Conservation (phyloP, 148 eudicot genomes). For the Silene uniflora region DNA sequence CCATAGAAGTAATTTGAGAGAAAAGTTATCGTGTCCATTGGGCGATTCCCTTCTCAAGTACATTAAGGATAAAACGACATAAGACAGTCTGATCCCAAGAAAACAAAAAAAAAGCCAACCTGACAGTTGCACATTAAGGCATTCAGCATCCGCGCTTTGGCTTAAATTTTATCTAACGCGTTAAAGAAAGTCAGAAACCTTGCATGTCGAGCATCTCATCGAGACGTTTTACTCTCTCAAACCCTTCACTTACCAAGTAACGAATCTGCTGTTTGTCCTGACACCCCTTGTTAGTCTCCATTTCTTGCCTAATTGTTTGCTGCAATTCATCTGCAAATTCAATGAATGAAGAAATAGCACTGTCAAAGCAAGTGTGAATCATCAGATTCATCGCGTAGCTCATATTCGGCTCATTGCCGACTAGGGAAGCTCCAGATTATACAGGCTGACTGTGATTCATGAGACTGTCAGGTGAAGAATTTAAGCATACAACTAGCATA, state of each 20-base stretch:
- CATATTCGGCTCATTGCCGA: neutral
- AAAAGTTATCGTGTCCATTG: no score
- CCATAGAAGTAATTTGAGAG: no score
- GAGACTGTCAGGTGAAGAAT: neutral
- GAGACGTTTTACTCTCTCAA: slow-evolving; percentile 58
- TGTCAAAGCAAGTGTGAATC: neutral
- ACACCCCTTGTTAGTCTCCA: slow-evolving; percentile 70
- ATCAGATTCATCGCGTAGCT: neutral
- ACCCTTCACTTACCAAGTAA: slow-evolving; percentile 70
- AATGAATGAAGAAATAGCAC: neutral
- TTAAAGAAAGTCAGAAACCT: slow-evolving; percentile 39
- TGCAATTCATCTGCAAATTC: slow-evolving; percentile 58
- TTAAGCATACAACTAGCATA: neutral
- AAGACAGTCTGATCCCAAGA: neutral
- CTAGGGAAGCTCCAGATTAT: neutral
- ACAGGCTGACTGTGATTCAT: neutral
- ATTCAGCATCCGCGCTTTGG: neutral
- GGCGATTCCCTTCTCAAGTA: no score
- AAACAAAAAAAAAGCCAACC: neutral
- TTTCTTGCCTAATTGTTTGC: slow-evolving; percentile 66
- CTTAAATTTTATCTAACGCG: neutral
- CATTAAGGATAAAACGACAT: neutral
- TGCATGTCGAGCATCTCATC: slow-evolving; percentile 98
- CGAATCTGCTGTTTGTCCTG: slow-evolving; percentile 74
- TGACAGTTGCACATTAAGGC: neutral